Evolutionary conservation across 2,329 filamentous ascomycete genomes (phyloP), one percentile per base, ranked within the genome.

Genomic region (Falciphora oryzae): DNA sequence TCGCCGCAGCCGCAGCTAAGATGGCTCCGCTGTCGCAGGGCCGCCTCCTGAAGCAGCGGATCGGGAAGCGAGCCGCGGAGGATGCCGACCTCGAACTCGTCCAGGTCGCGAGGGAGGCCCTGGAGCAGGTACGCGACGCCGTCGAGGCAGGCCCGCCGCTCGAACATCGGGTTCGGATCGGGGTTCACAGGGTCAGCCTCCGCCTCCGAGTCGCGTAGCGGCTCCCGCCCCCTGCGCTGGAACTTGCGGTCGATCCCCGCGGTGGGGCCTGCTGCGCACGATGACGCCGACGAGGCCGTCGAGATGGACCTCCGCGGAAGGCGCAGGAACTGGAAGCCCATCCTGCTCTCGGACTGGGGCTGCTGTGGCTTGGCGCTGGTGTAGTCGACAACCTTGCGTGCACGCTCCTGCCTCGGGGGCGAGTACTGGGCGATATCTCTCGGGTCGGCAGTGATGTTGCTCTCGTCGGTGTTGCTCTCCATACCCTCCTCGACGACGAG

Each of bases 111-210:
- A 0, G 88, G 88, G 0, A 90, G 78, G 8, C 83, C 87, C 66
- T 81, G 81, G 16, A 90, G 78, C 25, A 89, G 77, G 72, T 89
- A 89, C 2, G 83, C 82, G 7, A 88, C 74, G 63, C 85, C 82
- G 68, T 89, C 84, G 59, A 90, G 75, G 72, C 89, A 90, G 7
- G 88, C 79, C 67, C 85, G 83, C 35, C 87, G 80, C 58, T 83
- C 82, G 69, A 85, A 81, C 28, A 27, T 29, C 7, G 31, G 29
- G 32, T 63, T 63, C 31, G 56, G 61, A 25, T 63, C 53, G 2
- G 61, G 50, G 22, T 63, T 63, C 5, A 50, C 10, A 27, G 56
- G 56, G 53, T 63, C 61, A 18, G 61, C 31, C 32, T 63, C 61
- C 10, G 56, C 61, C 61, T 63, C 61, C 16, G 61, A 56, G 61